Conservation (phyloP, 1,284 basidiomycete species). For the Rhodotorula sp. region DNA sequence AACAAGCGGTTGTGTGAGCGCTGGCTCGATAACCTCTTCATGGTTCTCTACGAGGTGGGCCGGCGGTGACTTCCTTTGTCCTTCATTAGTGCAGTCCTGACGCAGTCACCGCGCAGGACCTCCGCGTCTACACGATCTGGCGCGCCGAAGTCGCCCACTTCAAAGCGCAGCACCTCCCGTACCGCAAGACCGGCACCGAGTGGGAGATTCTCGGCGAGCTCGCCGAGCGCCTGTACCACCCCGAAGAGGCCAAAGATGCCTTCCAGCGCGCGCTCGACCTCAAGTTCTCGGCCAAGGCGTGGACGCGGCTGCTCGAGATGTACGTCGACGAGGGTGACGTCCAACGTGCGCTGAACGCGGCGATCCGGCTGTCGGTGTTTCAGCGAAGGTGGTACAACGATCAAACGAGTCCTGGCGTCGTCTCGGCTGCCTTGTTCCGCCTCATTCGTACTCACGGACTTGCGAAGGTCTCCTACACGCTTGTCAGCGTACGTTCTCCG, state of each 20-base stretch:
- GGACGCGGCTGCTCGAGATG: constrained; percentile 87
- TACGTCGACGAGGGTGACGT: constrained; percentile 93
- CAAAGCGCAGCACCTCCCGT: constrained; percentile 94
- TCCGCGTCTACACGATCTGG: constrained; percentile 99
- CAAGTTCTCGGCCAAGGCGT: constrained; percentile 86
- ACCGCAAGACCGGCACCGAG: constrained; percentile 92
- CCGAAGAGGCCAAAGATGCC: constrained; percentile 96
- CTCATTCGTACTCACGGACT: constrained; percentile 91
- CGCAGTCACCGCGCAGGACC: constrained; percentile 60
- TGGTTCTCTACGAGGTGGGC: constrained; percentile 90
- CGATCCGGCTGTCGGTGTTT: constrained; percentile 88
- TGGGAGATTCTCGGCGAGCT: constrained; percentile 99
- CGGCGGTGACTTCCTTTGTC: constrained; percentile 38
- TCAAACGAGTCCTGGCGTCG: constrained; percentile 73
- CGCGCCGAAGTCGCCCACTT: constrained; percentile 98
- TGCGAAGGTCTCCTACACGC: constrained; percentile 87
- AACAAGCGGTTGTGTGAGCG: constrained; percentile 96
- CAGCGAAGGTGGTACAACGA: constrained; percentile 61
- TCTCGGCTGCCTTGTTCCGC: constrained; percentile 87
- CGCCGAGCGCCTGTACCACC: constrained; percentile 86
- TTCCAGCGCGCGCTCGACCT: constrained; percentile 90
- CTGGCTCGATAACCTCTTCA: constrained; percentile 97
- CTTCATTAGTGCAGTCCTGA: background rate
- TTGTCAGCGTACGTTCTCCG: constrained; percentile 71
- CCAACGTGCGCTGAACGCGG: constrained; percentile 82